Evolutionary conservation across 768 basidiomycete species (phyloP), one percentile per base, ranked within the genome.

Genomic region (Serendipita sp.): DNA sequence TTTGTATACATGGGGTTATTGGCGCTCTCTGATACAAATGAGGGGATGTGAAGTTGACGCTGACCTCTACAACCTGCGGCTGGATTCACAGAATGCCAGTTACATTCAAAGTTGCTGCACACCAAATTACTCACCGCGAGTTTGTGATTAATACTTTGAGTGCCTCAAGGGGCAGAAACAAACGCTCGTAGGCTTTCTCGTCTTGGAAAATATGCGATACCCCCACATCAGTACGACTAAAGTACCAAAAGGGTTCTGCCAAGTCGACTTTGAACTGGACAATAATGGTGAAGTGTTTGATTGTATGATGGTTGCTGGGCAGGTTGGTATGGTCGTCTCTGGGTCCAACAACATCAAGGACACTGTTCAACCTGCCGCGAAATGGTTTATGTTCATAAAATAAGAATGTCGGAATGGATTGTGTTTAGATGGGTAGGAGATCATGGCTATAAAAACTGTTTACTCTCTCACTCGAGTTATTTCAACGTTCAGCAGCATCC

Each of bases 281-380:
- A 70, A 75, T 23, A 68, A 69, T 43, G 74, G 72, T 5, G 40
- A 67, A 33, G 6, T 64, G 31, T 50, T 71, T 33, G 66, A 73
- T 52, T 71, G 69, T 53, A 65, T 70, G 64, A 67, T 75, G 62
- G 63, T 75, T 3, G 75, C 71, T 1, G 73, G 74, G 0, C 63
- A 40, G 13, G 62, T 63, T 44, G 44, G 37, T 13, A n/a, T 15
- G 13, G n/a, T 15, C 13, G 36, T 36, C 4, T 43, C 23, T 60
- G 33, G 16, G 4, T 27, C 10, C 13, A 36, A 36, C 10, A 10
- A 10, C 3, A 36, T n/a, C 8, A 27, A 27, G 23, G 34, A 60
- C n/a, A 60, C 55, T 23, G 23, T 60, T 10, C 55, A 60, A 34
- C 55, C 55, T 16, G 16, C 6, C 16, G 10, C 55, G 55, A 27